phyloP scores from a whole-genome alignment of 78 protist species.

The Dictyostelium firmibasis region DNA sequence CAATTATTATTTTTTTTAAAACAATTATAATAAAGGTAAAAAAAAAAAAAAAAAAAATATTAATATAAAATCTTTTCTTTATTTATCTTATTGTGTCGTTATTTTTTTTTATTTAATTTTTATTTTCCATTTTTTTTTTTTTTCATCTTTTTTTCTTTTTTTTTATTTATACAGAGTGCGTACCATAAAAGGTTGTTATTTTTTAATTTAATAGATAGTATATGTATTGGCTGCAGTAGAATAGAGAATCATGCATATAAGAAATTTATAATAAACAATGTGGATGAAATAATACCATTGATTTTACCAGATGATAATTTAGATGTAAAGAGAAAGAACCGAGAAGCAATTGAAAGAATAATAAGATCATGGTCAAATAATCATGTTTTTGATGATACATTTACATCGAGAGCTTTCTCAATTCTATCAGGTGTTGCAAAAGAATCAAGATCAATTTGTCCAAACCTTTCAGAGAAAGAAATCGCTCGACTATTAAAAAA shows the following conservation, averaged over 20 bases:
- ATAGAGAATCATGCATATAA: neutral
- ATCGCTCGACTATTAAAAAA: neutral
- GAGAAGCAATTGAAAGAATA: constrained; percentile 41
- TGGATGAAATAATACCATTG: constrained; percentile 49
- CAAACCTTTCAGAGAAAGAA: constrained; percentile 44
- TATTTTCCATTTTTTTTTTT: too few species aligned
- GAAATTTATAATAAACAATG: neutral
- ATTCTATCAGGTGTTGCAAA: constrained; percentile 15
- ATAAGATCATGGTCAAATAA: constrained; percentile 19
- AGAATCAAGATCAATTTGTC: constrained; percentile 47
- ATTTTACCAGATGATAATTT: constrained; percentile 56
- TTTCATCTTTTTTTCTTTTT: too few species aligned
- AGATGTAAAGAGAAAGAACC: constrained; percentile 15
- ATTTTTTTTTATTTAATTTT: too few species aligned
- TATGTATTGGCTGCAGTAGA: constrained; percentile 27
- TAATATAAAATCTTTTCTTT: neutral
- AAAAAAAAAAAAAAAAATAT: too few species aligned
- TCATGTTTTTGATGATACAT: constrained; percentile 21
- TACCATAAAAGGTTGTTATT: constrained; percentile 41
- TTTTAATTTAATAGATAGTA: constrained; percentile 74
- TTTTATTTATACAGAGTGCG: constrained; percentile 37
- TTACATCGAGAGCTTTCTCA: constrained; percentile 25
- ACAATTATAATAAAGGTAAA: neutral
- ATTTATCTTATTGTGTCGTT: too few species aligned
- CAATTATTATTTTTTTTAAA: neutral